phyloP scores from a whole-genome alignment of 495 filamentous ascomycete genomes.

The Niebla homalea region DNA sequence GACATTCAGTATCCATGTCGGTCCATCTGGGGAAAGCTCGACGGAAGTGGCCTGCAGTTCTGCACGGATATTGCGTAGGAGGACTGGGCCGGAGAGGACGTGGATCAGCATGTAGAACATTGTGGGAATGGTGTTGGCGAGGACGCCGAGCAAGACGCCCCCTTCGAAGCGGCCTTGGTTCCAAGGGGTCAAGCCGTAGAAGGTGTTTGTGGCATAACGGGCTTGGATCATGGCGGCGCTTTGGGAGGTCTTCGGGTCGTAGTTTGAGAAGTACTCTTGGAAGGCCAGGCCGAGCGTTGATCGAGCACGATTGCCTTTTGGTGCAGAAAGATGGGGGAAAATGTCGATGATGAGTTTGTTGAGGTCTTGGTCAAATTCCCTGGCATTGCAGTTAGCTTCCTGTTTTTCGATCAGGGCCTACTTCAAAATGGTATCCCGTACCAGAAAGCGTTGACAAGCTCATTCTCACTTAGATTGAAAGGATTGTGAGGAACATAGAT shows the following conservation, averaged over 20 bases:
- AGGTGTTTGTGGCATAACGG: slow-evolving; percentile 4
- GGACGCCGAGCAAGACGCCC: slow-evolving; percentile 26
- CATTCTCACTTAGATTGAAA: slow-evolving; percentile 10
- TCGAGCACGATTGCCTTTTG: slow-evolving; percentile 27
- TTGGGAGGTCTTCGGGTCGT: not conserved
- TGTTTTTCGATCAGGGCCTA: not conserved
- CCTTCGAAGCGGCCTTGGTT: slow-evolving; percentile 25
- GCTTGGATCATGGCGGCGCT: slow-evolving; percentile 8
- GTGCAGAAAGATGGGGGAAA: slow-evolving; percentile 27
- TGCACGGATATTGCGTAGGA: slow-evolving; percentile 27
- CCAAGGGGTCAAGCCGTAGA: slow-evolving; percentile 1
- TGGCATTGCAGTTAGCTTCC: slow-evolving; percentile 1
- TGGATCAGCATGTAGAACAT: slow-evolving; percentile 35
- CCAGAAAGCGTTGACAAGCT: slow-evolving; percentile 30
- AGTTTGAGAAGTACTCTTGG: slow-evolving; percentile 20
- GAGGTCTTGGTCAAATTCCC: slow-evolving; percentile 35
- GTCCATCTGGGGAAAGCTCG: not conserved
- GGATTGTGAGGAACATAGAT: slow-evolving; percentile 29
- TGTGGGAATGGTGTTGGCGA: slow-evolving; percentile 38
- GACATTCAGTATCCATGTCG: not conserved
- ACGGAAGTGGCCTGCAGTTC: slow-evolving; percentile 20
- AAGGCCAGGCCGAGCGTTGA: slow-evolving; percentile 27
- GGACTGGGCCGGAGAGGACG: slow-evolving; percentile 25
- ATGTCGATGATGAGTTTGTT: slow-evolving; percentile 28
- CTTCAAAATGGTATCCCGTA: not conserved